These are phyloP conservation scores for Anisodus acutangulus DNA, from an alignment of 257 asterid species.

Conservation along the genomic window DNA sequence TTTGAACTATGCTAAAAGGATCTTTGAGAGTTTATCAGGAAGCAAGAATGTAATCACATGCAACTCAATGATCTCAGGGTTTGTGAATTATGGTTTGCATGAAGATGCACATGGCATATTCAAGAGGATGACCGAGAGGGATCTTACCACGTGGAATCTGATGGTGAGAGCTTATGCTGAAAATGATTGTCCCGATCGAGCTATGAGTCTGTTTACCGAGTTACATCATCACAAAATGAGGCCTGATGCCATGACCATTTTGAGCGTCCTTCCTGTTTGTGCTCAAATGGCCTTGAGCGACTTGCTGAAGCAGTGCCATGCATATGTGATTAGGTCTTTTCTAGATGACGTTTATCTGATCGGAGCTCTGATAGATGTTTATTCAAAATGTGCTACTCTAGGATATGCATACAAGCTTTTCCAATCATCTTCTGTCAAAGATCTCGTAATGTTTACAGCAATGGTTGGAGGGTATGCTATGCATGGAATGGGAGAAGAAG, in stretches of 20 bases:
- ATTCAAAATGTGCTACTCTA: slow-evolving; percentile 79
- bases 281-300: slow-evolving; percentile 67
- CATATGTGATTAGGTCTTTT: slow-evolving; percentile 56
- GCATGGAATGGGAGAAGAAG: slow-evolving; percentile 84
- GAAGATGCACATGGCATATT: slow-evolving; percentile 56
- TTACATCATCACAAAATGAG: slow-evolving; percentile 54
- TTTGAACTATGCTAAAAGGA: slow-evolving; percentile 56
- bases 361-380: slow-evolving; percentile 68
- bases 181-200: slow-evolving; percentile 60
- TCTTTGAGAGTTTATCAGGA: slow-evolving; percentile 54
- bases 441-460: slow-evolving; percentile 74
- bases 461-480: slow-evolving; percentile 88
- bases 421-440: slow-evolving; percentile 57
- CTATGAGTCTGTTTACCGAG: slow-evolving; percentile 57
- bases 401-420: slow-evolving; percentile 63
- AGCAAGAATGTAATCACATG: slow-evolving; percentile 61
- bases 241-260: slow-evolving; percentile 68
- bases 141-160: slow-evolving; percentile 73
- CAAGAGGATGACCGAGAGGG: slow-evolving; percentile 60
- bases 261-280: slow-evolving; percentile 73
- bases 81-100: slow-evolving; percentile 47
- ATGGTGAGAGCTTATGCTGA: slow-evolving; percentile 67
- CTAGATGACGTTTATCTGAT: slow-evolving; percentile 57
- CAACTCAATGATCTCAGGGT: slow-evolving; percentile 73
- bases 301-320: slow-evolving; percentile 79